phyloP scores from a whole-genome alignment of 768 basidiomycete genomes.

The Hericium alpestre region DNA sequence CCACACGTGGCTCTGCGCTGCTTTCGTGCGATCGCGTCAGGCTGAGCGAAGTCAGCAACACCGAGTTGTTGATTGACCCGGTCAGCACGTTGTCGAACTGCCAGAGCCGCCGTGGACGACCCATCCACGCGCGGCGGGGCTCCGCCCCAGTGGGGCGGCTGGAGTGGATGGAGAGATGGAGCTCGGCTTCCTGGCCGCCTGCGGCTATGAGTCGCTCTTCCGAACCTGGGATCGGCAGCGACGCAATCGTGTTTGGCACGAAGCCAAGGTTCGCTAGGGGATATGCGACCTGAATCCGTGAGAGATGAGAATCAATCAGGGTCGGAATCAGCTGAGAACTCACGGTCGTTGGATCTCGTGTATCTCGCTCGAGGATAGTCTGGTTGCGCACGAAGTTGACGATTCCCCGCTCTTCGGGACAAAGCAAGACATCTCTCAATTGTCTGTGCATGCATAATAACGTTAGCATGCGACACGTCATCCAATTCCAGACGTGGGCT shows the following conservation, averaged over 20 bases:
- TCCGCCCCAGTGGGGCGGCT: slow-evolving; percentile 6
- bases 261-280: slow-evolving; percentile 46
- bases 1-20: slow-evolving; percentile 63
- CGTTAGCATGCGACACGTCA: slow-evolving; percentile 8
- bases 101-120: slow-evolving; percentile 30
- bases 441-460: slow-evolving; percentile 34
- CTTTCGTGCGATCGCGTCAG: slow-evolving; percentile 50
- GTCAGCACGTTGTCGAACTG: slow-evolving; percentile 40
- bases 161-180: slow-evolving; percentile 49
- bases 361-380: slow-evolving; percentile 52
- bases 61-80: slow-evolving; percentile 78
- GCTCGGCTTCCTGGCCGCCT: slow-evolving; percentile 64
- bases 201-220: slow-evolving; percentile 59
- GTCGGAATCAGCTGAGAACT: slow-evolving; percentile 14
- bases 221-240: slow-evolving; percentile 39
- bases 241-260: slow-evolving; percentile 52
- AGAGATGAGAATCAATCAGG: background rate
- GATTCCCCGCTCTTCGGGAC: slow-evolving; percentile 54
- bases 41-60: slow-evolving; percentile 53
- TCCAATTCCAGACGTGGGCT: slow-evolving; percentile 1
- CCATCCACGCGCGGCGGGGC: slow-evolving; percentile 5
- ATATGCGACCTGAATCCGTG: slow-evolving; percentile 24
- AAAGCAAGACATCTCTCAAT: slow-evolving; percentile 68
- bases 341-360: slow-evolving; percentile 37
- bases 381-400: slow-evolving; percentile 49